These are phyloP conservation scores for Elsinoe necatrix DNA, from an alignment of 2,329 filamentous ascomycete genomes.

Conservation along the genomic window DNA sequence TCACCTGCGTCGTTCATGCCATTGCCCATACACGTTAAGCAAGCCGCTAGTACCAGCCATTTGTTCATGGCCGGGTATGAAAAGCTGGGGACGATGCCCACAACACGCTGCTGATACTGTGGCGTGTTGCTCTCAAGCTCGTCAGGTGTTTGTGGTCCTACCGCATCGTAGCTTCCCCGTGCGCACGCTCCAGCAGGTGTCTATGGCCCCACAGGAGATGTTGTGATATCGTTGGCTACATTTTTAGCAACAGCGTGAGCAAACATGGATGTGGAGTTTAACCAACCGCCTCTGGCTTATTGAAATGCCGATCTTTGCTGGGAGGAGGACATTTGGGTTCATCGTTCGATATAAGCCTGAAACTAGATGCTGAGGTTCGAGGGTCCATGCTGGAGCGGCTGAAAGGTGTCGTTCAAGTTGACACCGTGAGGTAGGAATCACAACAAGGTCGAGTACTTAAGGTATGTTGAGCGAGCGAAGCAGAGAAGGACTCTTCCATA, in stretches of 20 bases:
- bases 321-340: neutral
- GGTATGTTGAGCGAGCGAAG: neutral
- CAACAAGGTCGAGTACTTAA: neutral
- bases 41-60: slow-evolving; percentile 57
- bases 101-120: slow-evolving; percentile 36
- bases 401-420: neutral
- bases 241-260: neutral
- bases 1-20: slow-evolving; percentile 56
- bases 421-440: neutral
- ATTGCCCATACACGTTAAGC: slow-evolving; percentile 57
- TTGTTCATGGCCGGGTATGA: slow-evolving; percentile 57
- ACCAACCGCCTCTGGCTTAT: slow-evolving; percentile 21
- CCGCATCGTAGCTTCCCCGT: slow-evolving; percentile 14
- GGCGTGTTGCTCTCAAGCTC: slow-evolving; percentile 50
- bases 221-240: neutral
- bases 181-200: slow-evolving; percentile 17
- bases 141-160: slow-evolving; percentile 30
- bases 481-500: neutral
- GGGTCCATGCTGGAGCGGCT: neutral
- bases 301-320: neutral
- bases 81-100: slow-evolving; percentile 48
- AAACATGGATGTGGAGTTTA: slow-evolving; percentile 18
- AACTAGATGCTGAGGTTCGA: neutral
- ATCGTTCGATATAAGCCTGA: slow-evolving; percentile 1
- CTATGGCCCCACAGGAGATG: slow-evolving; percentile 13